Conservation (phyloP, 257 asterid species). For the Hygrophila difformis region DNA sequence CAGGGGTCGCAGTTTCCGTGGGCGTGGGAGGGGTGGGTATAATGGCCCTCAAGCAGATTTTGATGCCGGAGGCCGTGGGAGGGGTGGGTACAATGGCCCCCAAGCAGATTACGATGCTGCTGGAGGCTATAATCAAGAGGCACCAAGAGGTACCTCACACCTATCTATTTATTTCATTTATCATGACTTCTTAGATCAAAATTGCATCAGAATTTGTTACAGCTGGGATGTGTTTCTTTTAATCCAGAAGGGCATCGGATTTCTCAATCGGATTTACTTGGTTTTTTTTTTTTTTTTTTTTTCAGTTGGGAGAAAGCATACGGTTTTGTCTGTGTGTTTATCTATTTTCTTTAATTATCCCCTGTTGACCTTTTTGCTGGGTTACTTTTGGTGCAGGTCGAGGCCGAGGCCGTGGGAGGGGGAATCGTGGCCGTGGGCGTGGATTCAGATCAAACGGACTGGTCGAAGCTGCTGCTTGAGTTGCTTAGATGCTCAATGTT, state of each 20-base stretch:
- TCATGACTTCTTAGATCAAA: too few relatives aligned
- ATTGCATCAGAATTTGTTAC: too few relatives aligned
- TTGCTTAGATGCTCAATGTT: constrained; percentile 21
- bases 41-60: constrained; percentile 49
- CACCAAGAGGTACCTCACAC: constrained; percentile 59
- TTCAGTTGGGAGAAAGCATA: too few relatives aligned
- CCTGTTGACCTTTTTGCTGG: too few relatives aligned
- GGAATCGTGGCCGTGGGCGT: constrained; percentile 70
- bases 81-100: constrained; percentile 68
- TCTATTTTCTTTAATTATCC: too few relatives aligned
- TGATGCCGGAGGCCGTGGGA: constrained; percentile 65
- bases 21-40: constrained; percentile 86
- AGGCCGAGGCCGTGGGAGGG: constrained; percentile 92
- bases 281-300: too few relatives aligned
- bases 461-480: constrained; percentile 28
- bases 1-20: constrained; percentile 61
- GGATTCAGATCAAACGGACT: constrained; percentile 64
- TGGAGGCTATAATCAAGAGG: constrained; percentile 65
- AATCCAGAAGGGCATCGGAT: too few relatives aligned
- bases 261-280: too few relatives aligned
- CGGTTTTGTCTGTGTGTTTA: too few relatives aligned
- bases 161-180: too few relatives aligned
- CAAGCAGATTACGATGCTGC: constrained; percentile 53
- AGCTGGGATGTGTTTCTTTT: too few relatives aligned
- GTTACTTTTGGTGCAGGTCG: too few relatives aligned